Base-by-base conservation (phyloP, 2,329 filamentous ascomycete genomes). In the Setomelanomma holmii region DNA sequence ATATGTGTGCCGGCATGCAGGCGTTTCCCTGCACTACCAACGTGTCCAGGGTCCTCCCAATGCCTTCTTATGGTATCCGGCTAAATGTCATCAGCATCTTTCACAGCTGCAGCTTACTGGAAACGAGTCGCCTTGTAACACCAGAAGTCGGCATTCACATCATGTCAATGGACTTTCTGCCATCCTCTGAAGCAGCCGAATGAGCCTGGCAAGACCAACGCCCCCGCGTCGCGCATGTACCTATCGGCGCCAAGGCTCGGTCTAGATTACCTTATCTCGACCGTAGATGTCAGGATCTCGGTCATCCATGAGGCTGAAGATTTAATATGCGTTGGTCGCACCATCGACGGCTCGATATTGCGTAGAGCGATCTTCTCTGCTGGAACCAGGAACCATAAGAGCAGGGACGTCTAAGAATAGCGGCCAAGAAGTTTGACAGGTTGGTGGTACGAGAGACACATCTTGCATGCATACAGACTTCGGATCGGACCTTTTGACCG, bases 311-410 rank as follows among this genome's bases (percentile, higher is more conserved):
- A 64, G 61, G 61, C 64, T 67, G 63, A 68, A 49, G n/a, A 39
- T 23, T 24, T 40, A 64, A 61, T 55, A 51, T 51, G 51, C 27
- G 24, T 45, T 27, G 27, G 53, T 50, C 45, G 39, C 45, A 53
- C 50, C 56, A 62, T 60, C 43, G 47, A 49, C 61, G 59, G 60
- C 51, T 53, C 43, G 54, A 67, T 61, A 68, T 64, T 67, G 38
- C 49, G 35, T 17, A 22, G 22, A 35, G 40, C 36, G 49, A 51
- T 55, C 50, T 45, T 20, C 12, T 7, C 19, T 42, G 39, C 42
- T 54, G 17, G 41, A 56, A 44, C 44, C 51, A 45, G 56, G 54
- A 56, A 50, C 45, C 27, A 16, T 24, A 48, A 38, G 40, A 27
- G 27, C 36, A 23, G 12, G 10, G 11, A 27, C 16, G 14, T 24